phyloP scores from a whole-genome alignment of 257 asterid genomes.

The Henckelia pumila region DNA sequence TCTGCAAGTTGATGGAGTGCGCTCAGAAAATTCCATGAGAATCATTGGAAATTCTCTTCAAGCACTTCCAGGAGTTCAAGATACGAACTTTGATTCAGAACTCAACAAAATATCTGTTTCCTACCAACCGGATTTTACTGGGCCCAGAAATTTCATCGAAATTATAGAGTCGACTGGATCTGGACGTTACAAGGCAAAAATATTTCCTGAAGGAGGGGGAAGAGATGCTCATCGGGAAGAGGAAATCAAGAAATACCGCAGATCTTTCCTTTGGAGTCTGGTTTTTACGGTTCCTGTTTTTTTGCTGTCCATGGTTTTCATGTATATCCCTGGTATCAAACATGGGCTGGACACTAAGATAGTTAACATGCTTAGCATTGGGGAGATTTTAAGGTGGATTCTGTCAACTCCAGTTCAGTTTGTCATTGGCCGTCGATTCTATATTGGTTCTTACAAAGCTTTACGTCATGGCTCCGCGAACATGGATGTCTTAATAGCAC shows the following conservation, averaged over 20 bases:
- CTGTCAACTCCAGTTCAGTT: slow-evolving; percentile 66
- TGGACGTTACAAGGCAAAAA: slow-evolving; percentile 37
- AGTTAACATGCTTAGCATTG: slow-evolving; percentile 48
- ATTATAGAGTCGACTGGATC: slow-evolving; percentile 35
- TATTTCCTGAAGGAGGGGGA: slow-evolving; percentile 42
- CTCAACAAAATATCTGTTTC: slow-evolving; percentile 34
- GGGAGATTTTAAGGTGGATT: slow-evolving; percentile 46
- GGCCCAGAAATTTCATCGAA: slow-evolving; percentile 52
- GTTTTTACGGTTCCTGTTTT: slow-evolving; percentile 58
- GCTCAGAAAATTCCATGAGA: slow-evolving; percentile 30
- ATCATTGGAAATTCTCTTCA: slow-evolving; percentile 34
- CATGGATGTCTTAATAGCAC: slow-evolving; percentile 65
- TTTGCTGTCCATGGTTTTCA: slow-evolving; percentile 57
- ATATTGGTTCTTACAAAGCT: slow-evolving; percentile 54
- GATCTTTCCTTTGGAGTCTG: slow-evolving; percentile 58
- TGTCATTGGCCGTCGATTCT: slow-evolving; percentile 58
- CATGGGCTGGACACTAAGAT: slow-evolving; percentile 36
- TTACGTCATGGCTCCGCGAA: slow-evolving; percentile 52
- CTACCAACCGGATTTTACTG: slow-evolving; percentile 51
- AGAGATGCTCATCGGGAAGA: slow-evolving; percentile 35
- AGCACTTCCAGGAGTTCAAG: slow-evolving; percentile 46
- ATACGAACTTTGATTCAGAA: slow-evolving; percentile 28
- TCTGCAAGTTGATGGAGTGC: slow-evolving; percentile 42
- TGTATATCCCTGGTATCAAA: slow-evolving; percentile 60
- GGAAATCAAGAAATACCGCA: slow-evolving; percentile 39